Base-by-base conservation (phyloP, 805 yeast genomes). In the Teunomyces funiuensis region DNA sequence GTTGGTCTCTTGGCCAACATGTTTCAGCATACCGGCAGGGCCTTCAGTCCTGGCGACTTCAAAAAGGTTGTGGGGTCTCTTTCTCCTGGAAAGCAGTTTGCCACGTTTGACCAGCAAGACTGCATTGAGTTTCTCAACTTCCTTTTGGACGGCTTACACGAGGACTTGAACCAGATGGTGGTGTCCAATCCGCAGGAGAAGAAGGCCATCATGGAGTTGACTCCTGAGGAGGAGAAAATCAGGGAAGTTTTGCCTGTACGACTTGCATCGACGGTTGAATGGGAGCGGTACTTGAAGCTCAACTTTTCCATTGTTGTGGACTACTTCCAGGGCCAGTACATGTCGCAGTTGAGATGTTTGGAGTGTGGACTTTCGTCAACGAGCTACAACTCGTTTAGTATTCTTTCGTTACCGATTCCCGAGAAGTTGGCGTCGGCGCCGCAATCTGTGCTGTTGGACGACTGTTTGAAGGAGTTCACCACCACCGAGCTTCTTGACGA, bases 241-340 rank as follows among this genome's bases (percentile, higher is more conserved):
- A 70, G 97, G 33, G 98, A 90, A 56, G 63, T 63, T 19, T 62
- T 88, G 54, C 85, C 95, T 0, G 73, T 88, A 2, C 72, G 96
- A 43, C 69, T 85, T 18, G 97, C 96, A 0, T 82, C 96, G 0
- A 78, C 93, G 0, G 79, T 88, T 37, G 97, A 90, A 58, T 90
- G 98, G 98, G 96, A 87, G 54, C 69, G 95, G 43, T 88, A 88
- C 57, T 66, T 88, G 41, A 82, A 80, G 43, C 76, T 86, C 15
- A 88, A 90, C 57, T 82, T 83, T 49, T 88, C 96, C 28, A 73
- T 83, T 1, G 75, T 90, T 17, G 93, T 86, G 2, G 90, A 86
- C 50, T 74, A 80, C 39, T 88, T 88, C 58, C 95, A 88, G 57
- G 98, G 97, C 1, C 97, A 90, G 61, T 85, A 83, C 53, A 74